Evolutionary conservation across 2,329 filamentous ascomycete genomes (phyloP), one percentile per base, ranked within the genome.

Genomic region (Magnaporthiopsis incrustans): DNA sequence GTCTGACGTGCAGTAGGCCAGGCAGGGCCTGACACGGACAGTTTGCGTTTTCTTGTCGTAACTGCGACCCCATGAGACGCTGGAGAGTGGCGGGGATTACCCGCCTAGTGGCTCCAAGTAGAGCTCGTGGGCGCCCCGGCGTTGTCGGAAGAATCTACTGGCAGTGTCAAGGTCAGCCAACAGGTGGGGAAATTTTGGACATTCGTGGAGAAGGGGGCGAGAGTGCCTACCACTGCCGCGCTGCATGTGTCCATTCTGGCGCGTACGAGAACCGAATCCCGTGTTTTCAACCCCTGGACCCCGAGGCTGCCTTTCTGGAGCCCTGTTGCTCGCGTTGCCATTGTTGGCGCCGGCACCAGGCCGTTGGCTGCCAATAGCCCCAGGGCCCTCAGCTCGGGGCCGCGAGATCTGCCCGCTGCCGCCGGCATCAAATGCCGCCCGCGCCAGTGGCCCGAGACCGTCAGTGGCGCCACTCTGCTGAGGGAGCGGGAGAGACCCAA

Each of bases 261-360:
- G 82, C 66, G 75, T 76, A 65, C 85, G 83, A 26, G 77, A 75
- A 53, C 75, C 78, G 69, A 88, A 88, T 1, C 84, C 84, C 62
- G 72, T 72, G 35, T 75, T 77, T n/a, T 76, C 74, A 11, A 68
- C 69, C 70, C 85, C 83, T 1, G 86, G 85, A 32, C 84, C 85
- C 32, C 85, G 80, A n/a, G 85, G 85, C 74, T 89, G 85, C 65
- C 85, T 79, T 68, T 88, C 85, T 3, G 85, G 84, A 12, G 79
- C 80, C 32, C 61, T 76, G 78, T 76, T 74, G 72, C 66, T 63
- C 78, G 76, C n/a, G 44, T 53, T 53, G 6, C 44, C 64, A 70
- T 71, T 78, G 62, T 73, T 71, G 32, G 78, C 77, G 65, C 78
- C 81, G 18, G 82, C 77, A 18, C 80, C 76, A 10, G 85, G 85